Conservation (phyloP, 257 asterid species). For the Penstemon eatonii region DNA sequence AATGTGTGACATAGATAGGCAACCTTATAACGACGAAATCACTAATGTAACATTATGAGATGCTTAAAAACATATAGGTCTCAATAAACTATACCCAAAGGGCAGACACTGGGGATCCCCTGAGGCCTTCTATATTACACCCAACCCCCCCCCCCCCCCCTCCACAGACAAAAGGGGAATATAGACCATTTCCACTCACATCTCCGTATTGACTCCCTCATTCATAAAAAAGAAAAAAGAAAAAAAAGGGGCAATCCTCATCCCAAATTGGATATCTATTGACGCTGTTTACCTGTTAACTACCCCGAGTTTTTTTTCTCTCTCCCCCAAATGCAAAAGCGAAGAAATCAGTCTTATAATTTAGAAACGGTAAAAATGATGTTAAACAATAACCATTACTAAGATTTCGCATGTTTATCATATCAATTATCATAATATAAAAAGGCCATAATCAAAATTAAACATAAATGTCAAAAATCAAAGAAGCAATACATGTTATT, state of each 20-base stretch:
- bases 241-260: not conserved
- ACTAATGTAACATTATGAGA: not conserved
- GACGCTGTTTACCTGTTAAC: not conserved
- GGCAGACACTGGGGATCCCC: not conserved
- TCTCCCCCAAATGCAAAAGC: not conserved
- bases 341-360: constrained; percentile 1
- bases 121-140: not conserved
- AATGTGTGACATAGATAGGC: not conserved
- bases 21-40: not conserved
- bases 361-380: not conserved
- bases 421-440: too few relatives aligned
- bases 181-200: not conserved
- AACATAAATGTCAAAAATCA: too few relatives aligned
- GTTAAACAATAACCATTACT: not conserved
- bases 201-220: too few relatives aligned
- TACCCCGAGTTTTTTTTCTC: constrained; percentile 2
- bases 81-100: not conserved
- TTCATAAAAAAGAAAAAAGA: too few relatives aligned
- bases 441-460: too few relatives aligned
- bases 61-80: not conserved
- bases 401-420: constrained; percentile 2
- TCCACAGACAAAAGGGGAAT: constrained; percentile 1
- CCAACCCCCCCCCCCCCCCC: not conserved
- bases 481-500: too few relatives aligned
- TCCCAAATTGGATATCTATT: not conserved